phyloP scores from a whole-genome alignment of 2,329 filamentous ascomycete species.

The Nectriaceae sp. region DNA sequence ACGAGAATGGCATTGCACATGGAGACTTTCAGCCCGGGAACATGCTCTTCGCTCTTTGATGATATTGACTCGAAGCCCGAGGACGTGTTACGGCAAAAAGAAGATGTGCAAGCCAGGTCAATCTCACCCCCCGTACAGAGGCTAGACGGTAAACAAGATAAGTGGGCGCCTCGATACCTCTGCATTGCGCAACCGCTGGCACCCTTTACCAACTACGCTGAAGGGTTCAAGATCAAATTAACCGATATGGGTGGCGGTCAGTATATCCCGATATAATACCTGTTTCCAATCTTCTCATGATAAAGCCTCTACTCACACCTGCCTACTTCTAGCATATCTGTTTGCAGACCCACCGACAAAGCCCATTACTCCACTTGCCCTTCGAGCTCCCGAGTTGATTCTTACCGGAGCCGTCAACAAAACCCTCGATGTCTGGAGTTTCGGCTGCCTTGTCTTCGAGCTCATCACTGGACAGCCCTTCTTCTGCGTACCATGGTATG shows the following conservation, averaged over 20 bases:
- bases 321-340: no score
- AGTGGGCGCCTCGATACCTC: conserved; percentile 11
- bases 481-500: conserved; percentile 1
- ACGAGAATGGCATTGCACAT: conserved; percentile 1
- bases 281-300: no score
- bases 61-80: background rate
- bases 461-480: conserved; percentile 7
- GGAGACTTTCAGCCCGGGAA: conserved; percentile 14
- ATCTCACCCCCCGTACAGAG: conserved; percentile 1
- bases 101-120: background rate
- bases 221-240: conserved; percentile 1
- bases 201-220: background rate
- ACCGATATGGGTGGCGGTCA: conserved; percentile 15
- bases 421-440: conserved; percentile 15
- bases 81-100: background rate
- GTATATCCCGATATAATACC: no score
- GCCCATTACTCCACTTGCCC: background rate
- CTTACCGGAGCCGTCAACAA: conserved; percentile 2
- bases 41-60: conserved; percentile 8
- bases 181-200: conserved; percentile 7
- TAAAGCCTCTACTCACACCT: no score
- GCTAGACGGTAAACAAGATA: conserved; percentile 12
- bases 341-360: background rate
- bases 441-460: conserved; percentile 16
- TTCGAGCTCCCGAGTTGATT: conserved; percentile 12